Percentiles rank a stretch among this genome's conserved stretches.
phyloP scores from a whole-genome alignment of 192 early-diverging fungal genomes.

The Umbelopsis sp. region DNA sequence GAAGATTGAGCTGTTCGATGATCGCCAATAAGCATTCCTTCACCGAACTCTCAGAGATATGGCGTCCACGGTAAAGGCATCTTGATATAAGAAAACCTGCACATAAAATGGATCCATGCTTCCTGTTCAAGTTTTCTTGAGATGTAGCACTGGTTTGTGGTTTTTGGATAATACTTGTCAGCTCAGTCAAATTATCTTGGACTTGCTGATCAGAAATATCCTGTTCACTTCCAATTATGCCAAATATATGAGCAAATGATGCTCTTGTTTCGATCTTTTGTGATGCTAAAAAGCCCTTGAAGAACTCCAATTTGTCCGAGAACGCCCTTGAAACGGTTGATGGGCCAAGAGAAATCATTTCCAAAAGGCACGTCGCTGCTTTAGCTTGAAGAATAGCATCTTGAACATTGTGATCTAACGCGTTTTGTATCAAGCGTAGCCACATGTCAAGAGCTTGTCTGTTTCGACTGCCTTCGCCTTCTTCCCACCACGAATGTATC shows the following conservation, averaged over 20 bases:
- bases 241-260: constrained; percentile 71
- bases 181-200: constrained; percentile 23
- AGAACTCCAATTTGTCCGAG: constrained; percentile 16
- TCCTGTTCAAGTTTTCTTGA: constrained; percentile 47
- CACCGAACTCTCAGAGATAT: constrained; percentile 40
- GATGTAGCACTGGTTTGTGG: constrained; percentile 27
- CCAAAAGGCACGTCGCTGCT: constrained; percentile 65
- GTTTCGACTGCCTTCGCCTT: constrained; percentile 25
- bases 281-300: constrained; percentile 58
- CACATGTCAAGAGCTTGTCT: constrained; percentile 51
- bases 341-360: constrained; percentile 72
- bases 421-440: constrained; percentile 62
- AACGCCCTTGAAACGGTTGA: constrained; percentile 49
- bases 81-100: constrained; percentile 74
- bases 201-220: constrained; percentile 25
- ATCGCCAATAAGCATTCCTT: constrained; percentile 43
- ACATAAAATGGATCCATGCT: constrained; percentile 69
- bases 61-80: constrained; percentile 58
- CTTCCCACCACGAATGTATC: constrained; percentile 35
- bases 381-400: constrained; percentile 68
- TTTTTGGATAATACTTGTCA: constrained; percentile 24
- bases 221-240: constrained; percentile 66
- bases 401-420: constrained; percentile 50
- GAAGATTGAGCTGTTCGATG: constrained; percentile 48
- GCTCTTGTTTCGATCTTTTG: constrained; percentile 65